phyloP scores from a whole-genome alignment of 176 grass and related monocot species.

The Carex parvula region DNA sequence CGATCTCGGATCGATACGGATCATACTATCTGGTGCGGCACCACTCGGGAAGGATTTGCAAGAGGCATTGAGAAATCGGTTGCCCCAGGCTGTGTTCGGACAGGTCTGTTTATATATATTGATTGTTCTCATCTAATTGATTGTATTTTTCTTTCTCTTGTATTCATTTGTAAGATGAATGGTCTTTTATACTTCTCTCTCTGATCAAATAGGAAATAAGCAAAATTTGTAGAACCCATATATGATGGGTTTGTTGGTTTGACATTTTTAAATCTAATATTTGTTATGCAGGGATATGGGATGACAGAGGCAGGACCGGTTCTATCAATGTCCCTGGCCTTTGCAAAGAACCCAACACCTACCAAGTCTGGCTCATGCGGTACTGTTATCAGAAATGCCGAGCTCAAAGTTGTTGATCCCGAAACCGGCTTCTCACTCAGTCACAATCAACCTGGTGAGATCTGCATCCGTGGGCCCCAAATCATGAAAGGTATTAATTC shows the following conservation, averaged over 20 bases:
- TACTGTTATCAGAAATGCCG: slow-evolving; percentile 78
- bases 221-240: no score
- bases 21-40: slow-evolving; percentile 30
- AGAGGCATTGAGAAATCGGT: slow-evolving; percentile 24
- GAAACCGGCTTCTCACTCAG: slow-evolving; percentile 68
- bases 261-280: background rate
- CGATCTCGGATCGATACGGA: slow-evolving; percentile 32
- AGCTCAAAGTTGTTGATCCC: slow-evolving; percentile 82
- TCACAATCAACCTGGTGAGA: slow-evolving; percentile 74
- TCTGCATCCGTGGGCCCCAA: slow-evolving; percentile 92
- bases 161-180: background rate
- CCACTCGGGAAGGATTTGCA: slow-evolving; percentile 44
- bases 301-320: slow-evolving; percentile 98
- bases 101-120: slow-evolving; percentile 19
- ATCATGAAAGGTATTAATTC: slow-evolving; percentile 77
- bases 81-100: slow-evolving; percentile 37
- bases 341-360: slow-evolving; percentile 64
- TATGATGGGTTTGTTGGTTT: background rate
- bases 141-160: background rate
- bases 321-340: slow-evolving; percentile 82
- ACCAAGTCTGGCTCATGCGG: slow-evolving; percentile 76
- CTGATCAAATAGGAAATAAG: no score
- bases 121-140: background rate
- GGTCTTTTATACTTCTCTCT: no score
- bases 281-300: slow-evolving; percentile 62